Evolutionary conservation across 768 basidiomycete genomes (phyloP), one percentile per base, ranked within the genome.

Genomic region (Mycena haematopus): DNA sequence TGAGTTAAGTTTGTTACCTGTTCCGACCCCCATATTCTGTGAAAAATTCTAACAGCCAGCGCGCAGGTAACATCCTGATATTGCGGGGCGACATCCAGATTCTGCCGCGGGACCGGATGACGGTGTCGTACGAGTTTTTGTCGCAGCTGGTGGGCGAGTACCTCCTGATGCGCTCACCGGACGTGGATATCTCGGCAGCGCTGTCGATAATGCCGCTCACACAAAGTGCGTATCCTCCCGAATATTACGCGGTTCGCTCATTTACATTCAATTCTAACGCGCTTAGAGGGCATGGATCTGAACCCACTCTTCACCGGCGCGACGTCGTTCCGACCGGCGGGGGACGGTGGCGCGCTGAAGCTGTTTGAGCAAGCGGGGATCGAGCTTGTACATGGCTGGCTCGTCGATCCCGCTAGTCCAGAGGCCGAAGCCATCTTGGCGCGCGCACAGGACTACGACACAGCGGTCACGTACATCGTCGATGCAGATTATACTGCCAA

Each of bases 301-400:
- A 95, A 97, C 68, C 93, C 95, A 1, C 74, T 87, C 0, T 97
- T 97, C 73, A 90, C 88, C 0, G 83, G 83, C 0, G 71, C 87
- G 8, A 84, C 83, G 2, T 82, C 86, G 0, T 95, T 96, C 72
- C 80, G 84, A 14, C 90, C 92, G 1, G 78, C 79, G 10, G 84
- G 83, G 1, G 80, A 81, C 29, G 86, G 86, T 0, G 93, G 92
- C 2, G 95, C 93, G 70, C 84, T 97, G 46, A 86, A 90, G 61
- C 84, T 97, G 9, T 97, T 97, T 69, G 78, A 87, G n/a, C 87
- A 92, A 46, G 91, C 87, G 0, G 88, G 87, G 10, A 92, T 96
- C 46, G 77, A 84, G 6, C 86, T 97, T 42, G 87, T 95, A 1
- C 95, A 96, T 61, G 95, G 95, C 1, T 97, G 95, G 95, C 82